A percentile compares a stretch with the other conserved stretches of the same genome.
Evolutionary conservation across 805 yeast species (phyloP).

Genomic region (Lachancea mirantina): DNA sequence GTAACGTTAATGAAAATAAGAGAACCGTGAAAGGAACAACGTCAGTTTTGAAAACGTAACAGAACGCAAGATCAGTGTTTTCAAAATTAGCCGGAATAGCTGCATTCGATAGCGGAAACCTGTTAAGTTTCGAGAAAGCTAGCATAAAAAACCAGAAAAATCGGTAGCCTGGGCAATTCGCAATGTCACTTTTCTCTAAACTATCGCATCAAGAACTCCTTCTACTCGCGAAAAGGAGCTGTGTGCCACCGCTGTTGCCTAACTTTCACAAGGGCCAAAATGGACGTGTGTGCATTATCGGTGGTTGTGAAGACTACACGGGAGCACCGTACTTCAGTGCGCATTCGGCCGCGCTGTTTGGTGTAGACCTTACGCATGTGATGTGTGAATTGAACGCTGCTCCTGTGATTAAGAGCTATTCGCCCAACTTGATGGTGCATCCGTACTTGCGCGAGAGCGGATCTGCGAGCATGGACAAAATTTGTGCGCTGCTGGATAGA

Average conservation of each 20-base stretch:
- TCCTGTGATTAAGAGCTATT: constrained; percentile 71
- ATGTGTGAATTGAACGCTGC: constrained; percentile 81
- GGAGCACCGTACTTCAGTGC: constrained; percentile 95
- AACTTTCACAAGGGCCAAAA: constrained; percentile 82
- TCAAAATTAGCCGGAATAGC: too few relatives aligned
- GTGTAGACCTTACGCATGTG: constrained; percentile 84
- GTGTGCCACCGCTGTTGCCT: constrained; percentile 72
- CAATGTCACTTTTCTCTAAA: too few relatives aligned
- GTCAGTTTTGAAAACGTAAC: too few relatives aligned
- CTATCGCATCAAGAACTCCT: constrained; percentile 38
- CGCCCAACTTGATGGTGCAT: constrained; percentile 95
- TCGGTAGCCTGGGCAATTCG: too few relatives aligned
- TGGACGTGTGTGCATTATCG: constrained; percentile 79
- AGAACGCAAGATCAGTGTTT: too few relatives aligned
- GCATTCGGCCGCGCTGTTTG: constrained; percentile 74
- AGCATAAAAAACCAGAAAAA: too few relatives aligned
- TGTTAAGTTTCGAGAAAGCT: too few relatives aligned
- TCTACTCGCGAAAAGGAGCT: constrained; percentile 37
- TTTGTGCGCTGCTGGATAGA: constrained; percentile 48
- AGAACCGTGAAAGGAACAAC: too few relatives aligned
- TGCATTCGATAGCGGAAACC: too few relatives aligned
- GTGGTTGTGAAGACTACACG: constrained; percentile 93
- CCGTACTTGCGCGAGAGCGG: constrained; percentile 62
- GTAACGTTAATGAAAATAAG: too few relatives aligned
- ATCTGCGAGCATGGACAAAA: constrained; percentile 38